Percentiles rank a stretch among this genome's conserved stretches.
Conservation (phyloP, 2,329 filamentous ascomycete genomes). For the Albophoma yamanashiensis region DNA sequence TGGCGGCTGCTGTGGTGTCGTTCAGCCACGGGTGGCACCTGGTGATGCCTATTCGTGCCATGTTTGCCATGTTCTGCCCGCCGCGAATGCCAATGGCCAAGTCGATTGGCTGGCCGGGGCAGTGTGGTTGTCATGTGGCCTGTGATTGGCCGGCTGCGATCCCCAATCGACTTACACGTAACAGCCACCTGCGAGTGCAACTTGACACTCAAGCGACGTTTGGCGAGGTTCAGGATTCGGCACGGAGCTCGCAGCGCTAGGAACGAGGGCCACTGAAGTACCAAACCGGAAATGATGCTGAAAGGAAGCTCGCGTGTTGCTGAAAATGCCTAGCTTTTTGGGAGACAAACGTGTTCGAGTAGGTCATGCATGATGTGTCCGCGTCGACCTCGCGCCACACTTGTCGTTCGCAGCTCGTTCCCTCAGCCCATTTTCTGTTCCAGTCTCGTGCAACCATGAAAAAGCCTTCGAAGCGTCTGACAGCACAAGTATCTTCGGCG, state of each 20-base stretch:
- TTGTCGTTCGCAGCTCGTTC: background rate
- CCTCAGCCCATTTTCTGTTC: background rate
- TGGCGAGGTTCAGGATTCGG: background rate
- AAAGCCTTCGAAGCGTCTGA: background rate
- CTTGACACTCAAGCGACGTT: background rate
- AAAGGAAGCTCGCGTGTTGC: too few relatives aligned
- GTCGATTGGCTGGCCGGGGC: conserved; percentile 4
- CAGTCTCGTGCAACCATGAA: background rate
- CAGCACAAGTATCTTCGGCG: background rate
- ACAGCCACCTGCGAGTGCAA: background rate
- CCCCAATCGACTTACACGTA: background rate
- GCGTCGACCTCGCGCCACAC: background rate
- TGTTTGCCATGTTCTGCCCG: background rate
- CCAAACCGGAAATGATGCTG: background rate
- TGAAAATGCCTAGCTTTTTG: background rate
- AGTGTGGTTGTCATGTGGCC: conserved; percentile 3
- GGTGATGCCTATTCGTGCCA: background rate
- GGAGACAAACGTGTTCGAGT: background rate
- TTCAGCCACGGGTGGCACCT: background rate
- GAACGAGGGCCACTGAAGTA: background rate
- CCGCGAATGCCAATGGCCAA: background rate
- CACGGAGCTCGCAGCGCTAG: background rate
- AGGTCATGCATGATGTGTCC: background rate
- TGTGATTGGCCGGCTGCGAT: conserved; percentile 4
- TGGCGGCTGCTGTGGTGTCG: background rate